Evolutionary conservation across 2,329 filamentous ascomycete genomes (phyloP), one percentile per base, ranked within the genome.

Genomic region (Cladorrhinum sp.): DNA sequence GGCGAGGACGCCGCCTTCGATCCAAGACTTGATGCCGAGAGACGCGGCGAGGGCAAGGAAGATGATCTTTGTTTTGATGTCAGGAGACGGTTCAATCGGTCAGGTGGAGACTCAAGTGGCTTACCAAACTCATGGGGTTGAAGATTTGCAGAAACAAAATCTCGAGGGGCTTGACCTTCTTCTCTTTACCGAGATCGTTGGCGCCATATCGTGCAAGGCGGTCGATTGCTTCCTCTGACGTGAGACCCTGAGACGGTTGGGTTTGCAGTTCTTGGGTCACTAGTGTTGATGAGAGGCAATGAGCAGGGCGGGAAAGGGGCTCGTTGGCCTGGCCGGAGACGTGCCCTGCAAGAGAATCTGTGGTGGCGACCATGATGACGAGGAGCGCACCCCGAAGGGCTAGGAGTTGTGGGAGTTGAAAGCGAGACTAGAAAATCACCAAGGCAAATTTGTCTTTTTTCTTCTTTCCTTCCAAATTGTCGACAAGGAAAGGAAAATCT

Each of bases 81-180:
- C 50, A 18, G 51, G 58, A 21, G 1, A 36, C 5, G 2, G 16
- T 16, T 10, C 20, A 21, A 20, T 54, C 20, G 33, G 2, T 18
- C n/a, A n/a, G n/a, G 10, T 18, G 20, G 33, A 53, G 50, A 21
- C 49, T 14, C 46, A 48, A 33, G 52, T 64, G 16, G 64, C 63
- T 61, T 71, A 84, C 84, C 70, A 87, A 72, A 65, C 82, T 86
- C 84, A 87, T 85, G 8, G 84, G 84, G 71, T 87, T 87, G 48
- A 82, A 82, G 52, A 86, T 73, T 68, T 87, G 85, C 42, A 80
- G 75, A 55, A 86, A 72, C 16, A 87, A 70, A 62, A 87, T 86
- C 69, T 85, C 85, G 48, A 77, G 71, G 23, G 80, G 77, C 57
- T 79, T 80, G 48, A 87, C 83, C 3, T 79, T 79, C 56, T 77